Evolutionary conservation across 306 rosid genomes (phyloP), one percentile per base, ranked within the genome.

Genomic region (Vigna mungo): DNA sequence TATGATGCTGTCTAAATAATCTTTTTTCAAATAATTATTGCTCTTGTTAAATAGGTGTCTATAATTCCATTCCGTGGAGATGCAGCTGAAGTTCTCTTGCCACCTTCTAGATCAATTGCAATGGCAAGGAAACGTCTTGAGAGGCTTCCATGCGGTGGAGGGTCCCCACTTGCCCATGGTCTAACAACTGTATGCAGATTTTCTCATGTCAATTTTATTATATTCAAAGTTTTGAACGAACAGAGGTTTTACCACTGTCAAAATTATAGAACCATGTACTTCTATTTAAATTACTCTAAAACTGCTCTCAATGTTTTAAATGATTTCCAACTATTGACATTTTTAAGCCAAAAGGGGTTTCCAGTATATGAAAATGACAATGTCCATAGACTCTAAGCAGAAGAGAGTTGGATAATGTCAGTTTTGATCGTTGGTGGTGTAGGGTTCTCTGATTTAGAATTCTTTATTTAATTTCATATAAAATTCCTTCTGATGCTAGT

Each of bases 71-170:
- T 94, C 85, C 98, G 97, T 69, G 98, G 98, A 83, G 98, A 92
- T 74, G 80, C 89, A 37, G 98, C 98, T 11, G 98, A 92, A 88
- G 98, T 94, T 90, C 96, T 94, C 43, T 89, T 94, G 78, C 98
- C 98, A 80, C 98, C 98, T 76, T 94, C 98, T 47, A 89, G 98
- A 88, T 94, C 98, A 70, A 94, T 94, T 85, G 90, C 98, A 68
- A 94, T 94, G 98, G 98, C 98, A 73, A 89, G 95, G 84, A 94
- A 86, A 77, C 96, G 95, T 72, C 97, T 94, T 36, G 97, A 94
- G 84, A 89, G 96, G 86, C 98, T 94, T 84, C 98, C 98, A 53
- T 92, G 98, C 78, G 93, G 98, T 21, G 98, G 98, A 85, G 98
- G 98, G 70, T 94, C 98, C 61, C 98, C 97, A 74, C 89, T 94